Evolutionary conservation across 345 rosid species (phyloP).

Genomic region (Aegle marmelos): DNA sequence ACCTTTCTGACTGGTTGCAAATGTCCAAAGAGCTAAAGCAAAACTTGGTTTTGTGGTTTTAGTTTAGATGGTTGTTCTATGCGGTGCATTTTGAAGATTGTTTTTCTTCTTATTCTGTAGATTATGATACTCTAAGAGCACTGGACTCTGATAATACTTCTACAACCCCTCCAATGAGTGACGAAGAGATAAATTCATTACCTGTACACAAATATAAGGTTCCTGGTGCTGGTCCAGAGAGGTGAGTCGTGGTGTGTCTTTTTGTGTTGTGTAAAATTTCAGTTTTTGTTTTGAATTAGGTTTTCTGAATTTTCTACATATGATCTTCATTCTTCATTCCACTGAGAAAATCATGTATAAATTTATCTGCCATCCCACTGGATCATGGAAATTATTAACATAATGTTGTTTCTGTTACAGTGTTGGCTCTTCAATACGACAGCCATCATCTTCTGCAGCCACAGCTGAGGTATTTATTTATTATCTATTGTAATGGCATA

Average conservation of each 20-base stretch:
- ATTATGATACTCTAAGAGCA: constrained; percentile 71
- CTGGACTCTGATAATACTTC: constrained; percentile 53
- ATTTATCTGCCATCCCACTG: not conserved
- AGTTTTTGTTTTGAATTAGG: not conserved
- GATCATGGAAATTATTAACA: constrained; percentile 2
- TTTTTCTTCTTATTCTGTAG: constrained; percentile 26
- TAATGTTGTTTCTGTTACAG: constrained; percentile 20
- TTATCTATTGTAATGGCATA: not conserved
- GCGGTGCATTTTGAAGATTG: not conserved
- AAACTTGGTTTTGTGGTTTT: not conserved
- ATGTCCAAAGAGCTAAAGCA: constrained; percentile 1
- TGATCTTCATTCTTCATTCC: not conserved
- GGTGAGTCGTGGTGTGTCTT: constrained; percentile 26
- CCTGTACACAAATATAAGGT: constrained; percentile 65
- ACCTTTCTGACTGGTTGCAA: not conserved
- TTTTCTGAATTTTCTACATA: not conserved
- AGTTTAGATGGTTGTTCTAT: not conserved
- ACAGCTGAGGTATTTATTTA: constrained; percentile 43
- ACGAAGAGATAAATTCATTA: constrained; percentile 73
- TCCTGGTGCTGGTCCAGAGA: constrained; percentile 36
- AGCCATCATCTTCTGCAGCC: constrained; percentile 41
- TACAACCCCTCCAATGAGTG: constrained; percentile 55
- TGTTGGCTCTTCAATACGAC: constrained; percentile 32
- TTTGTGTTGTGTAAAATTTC: no score
- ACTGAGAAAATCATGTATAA: not conserved